Conservation (phyloP, 495 filamentous ascomycete species). For the Aspergillus cristatus region DNA sequence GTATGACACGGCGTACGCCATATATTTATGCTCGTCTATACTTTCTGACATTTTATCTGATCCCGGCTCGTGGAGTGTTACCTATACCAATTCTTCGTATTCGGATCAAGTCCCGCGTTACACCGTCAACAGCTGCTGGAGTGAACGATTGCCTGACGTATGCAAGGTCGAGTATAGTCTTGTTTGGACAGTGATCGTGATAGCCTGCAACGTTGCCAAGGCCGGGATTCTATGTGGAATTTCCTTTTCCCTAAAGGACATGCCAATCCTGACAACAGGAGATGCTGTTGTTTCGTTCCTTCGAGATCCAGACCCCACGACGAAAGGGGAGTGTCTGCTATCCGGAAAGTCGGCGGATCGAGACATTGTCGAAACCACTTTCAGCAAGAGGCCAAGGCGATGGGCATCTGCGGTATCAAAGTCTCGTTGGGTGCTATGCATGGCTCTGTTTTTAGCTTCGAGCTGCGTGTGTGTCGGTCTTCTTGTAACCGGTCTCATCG, state of each 20-base stretch:
- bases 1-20: no score
- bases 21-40: neutral
- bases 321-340: neutral
- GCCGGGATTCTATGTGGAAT: neutral
- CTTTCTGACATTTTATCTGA: neutral
- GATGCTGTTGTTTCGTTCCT: conserved; percentile 8
- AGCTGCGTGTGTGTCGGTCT: neutral
- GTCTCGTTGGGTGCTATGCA: neutral
- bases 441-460: neutral
- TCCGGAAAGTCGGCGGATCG: neutral
- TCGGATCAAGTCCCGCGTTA: neutral
- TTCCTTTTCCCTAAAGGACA: neutral
- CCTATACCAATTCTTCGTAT: neutral
- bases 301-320: neutral
- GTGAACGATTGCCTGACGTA: neutral
- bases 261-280: conserved; percentile 4
- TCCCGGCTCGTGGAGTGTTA: neutral
- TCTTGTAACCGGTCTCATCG: neutral
- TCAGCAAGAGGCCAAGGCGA: neutral
- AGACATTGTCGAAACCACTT: neutral
- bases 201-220: neutral
- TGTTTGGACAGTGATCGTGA: neutral
- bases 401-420: neutral
- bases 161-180: conserved; percentile 2
- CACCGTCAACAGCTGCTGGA: neutral